Base-by-base conservation (phyloP, 108 stramenopile genomes). In the Skeletonema potamos region DNA sequence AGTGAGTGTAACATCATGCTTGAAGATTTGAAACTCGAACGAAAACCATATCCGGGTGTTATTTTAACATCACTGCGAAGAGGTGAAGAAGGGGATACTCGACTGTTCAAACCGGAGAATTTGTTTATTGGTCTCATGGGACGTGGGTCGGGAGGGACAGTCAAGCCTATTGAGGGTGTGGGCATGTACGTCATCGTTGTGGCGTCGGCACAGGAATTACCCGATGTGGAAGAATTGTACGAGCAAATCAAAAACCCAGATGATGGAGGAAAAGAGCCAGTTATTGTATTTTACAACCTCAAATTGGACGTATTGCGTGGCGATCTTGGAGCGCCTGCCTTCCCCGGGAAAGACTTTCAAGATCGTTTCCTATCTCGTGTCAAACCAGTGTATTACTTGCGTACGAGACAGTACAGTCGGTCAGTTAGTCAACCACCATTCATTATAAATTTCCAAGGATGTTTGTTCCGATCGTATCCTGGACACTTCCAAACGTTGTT, bases 371-470 rank as follows among this genome's bases (percentile, higher is more conserved):
- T 98, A 48, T 84, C 83, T 9, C 59, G 76, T 18, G 87, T 95
- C 68, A 94, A 95, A 66, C 96, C 97, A 1, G 87, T 89, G 22
- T 98, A 98, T 75, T 93, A 92, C 64, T 74, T 98, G 46, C 91
- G 96, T 18, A 95, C 97, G n/a, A 83, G 96, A 22, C 92, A 94
- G 63, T 98, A 97, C 82, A 87, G 90, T 30, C 84, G 93, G 60
- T 85, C 84, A 17, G 87, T 87, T 3, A 71, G 85, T 26, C 83
- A 82, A 41, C 96, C 96, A 32, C 97, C 97, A 7, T 98, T 95
- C 78, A 81, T 98, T 29, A 70, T 98, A 37, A 98, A 96, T 66
- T 98, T 90, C 81, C 96, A 96, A 66, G 97, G 97, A 46, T 94
- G 94, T 41, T 66, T 96, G 48, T 98, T 98, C 77, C 90, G 97